Conservation (phyloP, 2,329 filamentous ascomycete species). For the Paecilomyces formosus region DNA sequence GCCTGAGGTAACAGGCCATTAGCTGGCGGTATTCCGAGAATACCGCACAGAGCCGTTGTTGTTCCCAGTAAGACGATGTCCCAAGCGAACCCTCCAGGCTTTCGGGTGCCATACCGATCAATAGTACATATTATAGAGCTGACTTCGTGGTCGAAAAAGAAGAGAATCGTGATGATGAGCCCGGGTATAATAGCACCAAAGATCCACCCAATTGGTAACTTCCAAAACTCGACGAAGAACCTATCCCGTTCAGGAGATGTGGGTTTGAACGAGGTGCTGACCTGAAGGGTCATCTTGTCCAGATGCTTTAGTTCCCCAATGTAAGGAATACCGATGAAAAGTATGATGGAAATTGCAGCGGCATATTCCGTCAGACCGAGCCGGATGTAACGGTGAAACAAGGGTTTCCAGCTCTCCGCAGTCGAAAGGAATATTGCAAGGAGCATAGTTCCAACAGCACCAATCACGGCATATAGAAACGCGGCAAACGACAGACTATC, state of each 20-base stretch:
- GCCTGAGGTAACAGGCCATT: conserved; percentile 61
- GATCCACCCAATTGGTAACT: conserved; percentile 51
- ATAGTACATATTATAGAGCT: conserved; percentile 62
- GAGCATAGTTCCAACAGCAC: conserved; percentile 56
- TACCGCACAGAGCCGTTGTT: conserved; percentile 58
- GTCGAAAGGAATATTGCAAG: conserved; percentile 55
- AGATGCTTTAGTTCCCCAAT: conserved; percentile 52
- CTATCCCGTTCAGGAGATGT: conserved; percentile 46
- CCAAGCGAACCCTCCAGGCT: conserved; percentile 59
- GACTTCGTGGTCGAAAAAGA: conserved; percentile 64
- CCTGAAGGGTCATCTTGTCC: conserved; percentile 52
- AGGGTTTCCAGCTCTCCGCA: conserved; percentile 53
- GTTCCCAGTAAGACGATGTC: conserved; percentile 55
- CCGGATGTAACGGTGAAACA: conserved; percentile 56
- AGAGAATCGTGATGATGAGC: conserved; percentile 57
- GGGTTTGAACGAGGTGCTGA: conserved; percentile 50
- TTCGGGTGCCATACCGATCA: conserved; percentile 52
- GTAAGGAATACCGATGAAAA: conserved; percentile 58
- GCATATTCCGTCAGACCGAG: conserved; percentile 58
- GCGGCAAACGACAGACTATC: conserved; percentile 51
- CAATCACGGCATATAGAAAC: conserved; percentile 59
- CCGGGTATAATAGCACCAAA: conserved; percentile 57
- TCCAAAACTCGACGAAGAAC: conserved; percentile 60
- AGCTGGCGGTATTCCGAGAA: conserved; percentile 58
- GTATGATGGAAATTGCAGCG: conserved; percentile 58